Percentiles rank a stretch among this genome's conserved stretches.
These are phyloP conservation scores for Russula earlei DNA, from an alignment of 768 basidiomycete genomes.

Conservation along the genomic window DNA sequence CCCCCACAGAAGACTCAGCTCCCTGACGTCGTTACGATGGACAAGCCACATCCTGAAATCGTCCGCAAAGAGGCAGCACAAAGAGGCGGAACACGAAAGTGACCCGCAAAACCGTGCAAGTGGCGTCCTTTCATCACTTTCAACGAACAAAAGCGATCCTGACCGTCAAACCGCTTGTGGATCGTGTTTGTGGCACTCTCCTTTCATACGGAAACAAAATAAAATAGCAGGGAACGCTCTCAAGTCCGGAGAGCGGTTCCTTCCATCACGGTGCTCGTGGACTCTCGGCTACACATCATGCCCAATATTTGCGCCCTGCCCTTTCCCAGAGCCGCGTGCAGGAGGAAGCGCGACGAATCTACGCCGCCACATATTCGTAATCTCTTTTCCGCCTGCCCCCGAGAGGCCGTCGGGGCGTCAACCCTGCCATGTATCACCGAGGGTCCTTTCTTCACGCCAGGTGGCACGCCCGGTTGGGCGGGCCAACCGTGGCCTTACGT, in stretches of 20 bases:
- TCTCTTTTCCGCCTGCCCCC: background rate
- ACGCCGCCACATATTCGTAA: background rate
- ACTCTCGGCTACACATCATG: background rate
- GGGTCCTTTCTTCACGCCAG: background rate
- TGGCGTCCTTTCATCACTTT: slow-evolving; percentile 3
- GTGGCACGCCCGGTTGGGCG: slow-evolving; percentile 8
- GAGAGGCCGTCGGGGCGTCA: background rate
- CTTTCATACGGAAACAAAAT: background rate
- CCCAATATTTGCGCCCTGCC: background rate
- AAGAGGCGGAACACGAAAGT: no score
- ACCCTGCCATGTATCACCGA: background rate
- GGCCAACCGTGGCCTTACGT: slow-evolving; percentile 12
- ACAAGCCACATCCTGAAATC: no score
- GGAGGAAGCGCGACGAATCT: background rate
- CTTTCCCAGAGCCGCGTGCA: background rate
- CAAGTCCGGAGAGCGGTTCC: no score
- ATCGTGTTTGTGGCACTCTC: background rate
- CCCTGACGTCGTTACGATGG: no score
- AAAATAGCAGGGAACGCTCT: background rate
- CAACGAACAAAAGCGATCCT: background rate
- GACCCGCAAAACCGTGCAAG: no score
- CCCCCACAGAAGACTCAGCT: no score
- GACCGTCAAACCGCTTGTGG: background rate
- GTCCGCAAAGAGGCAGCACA: no score
- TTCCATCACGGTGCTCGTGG: no score